Conservation (phyloP, 2,329 filamentous ascomycete species). For the Arachnopeziza araneosa region DNA sequence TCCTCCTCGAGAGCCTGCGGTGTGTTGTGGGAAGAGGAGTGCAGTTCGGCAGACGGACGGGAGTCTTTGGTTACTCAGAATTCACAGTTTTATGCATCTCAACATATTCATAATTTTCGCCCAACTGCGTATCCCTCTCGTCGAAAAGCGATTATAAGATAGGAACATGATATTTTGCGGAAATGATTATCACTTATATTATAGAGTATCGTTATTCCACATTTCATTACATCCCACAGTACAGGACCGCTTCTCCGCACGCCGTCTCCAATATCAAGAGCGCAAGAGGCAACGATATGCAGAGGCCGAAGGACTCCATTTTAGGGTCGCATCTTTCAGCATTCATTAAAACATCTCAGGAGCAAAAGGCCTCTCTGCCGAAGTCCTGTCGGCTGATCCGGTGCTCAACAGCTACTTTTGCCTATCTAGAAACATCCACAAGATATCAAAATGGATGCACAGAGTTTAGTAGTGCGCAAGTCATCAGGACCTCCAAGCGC, state of each 20-base stretch:
- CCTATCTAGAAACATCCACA: constrained; percentile 10
- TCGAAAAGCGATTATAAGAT: neutral
- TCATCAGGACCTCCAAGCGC: constrained; percentile 16
- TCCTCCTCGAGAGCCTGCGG: constrained; percentile 14
- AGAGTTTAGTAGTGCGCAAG: constrained; percentile 9
- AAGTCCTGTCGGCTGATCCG: constrained; percentile 18
- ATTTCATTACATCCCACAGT: neutral
- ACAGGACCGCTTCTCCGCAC: neutral
- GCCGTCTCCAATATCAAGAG: constrained; percentile 4
- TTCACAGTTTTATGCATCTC: constrained; percentile 21
- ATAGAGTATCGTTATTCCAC: neutral
- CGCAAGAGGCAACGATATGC: constrained; percentile 3
- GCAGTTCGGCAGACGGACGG: constrained; percentile 9
- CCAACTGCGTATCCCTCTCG: neutral
- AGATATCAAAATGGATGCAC: constrained; percentile 11
- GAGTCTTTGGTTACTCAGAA: constrained; percentile 16
- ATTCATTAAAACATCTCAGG: constrained; percentile 8
- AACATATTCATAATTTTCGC: constrained; percentile 16
- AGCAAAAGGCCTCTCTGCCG: constrained; percentile 7
- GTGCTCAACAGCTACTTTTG: constrained; percentile 17
- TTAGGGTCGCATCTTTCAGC: neutral
- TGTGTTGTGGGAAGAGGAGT: constrained; percentile 20
- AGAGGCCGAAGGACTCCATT: neutral
- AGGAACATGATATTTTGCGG: neutral
- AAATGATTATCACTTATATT: neutral